Base-by-base conservation (phyloP, 2,329 filamentous ascomycete genomes). In the Colletotrichum lupini region DNA sequence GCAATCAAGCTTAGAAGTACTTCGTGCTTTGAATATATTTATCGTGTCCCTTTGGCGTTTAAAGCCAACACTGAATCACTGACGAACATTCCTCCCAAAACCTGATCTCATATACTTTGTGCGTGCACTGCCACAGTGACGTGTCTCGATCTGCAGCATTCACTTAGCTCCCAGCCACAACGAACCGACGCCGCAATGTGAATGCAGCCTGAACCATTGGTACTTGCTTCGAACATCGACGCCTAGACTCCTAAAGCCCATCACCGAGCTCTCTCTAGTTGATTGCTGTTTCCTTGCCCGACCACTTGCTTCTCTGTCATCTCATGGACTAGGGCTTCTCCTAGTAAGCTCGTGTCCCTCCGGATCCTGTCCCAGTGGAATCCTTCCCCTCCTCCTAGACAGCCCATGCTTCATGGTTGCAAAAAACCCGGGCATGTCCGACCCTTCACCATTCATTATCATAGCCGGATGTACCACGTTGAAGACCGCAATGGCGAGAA, bases 401-500 rank as follows among this genome's bases (percentile, higher is more conserved):
- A 73, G 28, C 2, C 6, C 37, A 12, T 28, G 2, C 63, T 46
- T 74, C 4, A 65, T 46, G 19, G 26, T 65, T 22, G 26, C 46
- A 16, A 65, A 32, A 1, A 73, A 2, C 1, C 68, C 72, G 26
- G 72, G 68, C 68, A 74, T 68, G 37, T 74, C 72, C 24, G 72
- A 72, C 7, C 24, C 72, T 1, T 64, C 53, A 32, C 57, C 42
- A 16, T 30, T 59, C 68, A 72, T 67, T 11, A 65, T 12, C 22
- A 46, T 57, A 1, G 37, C 84, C 0, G 86, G 85, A 71, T 87
- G 82, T 26, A 81, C 79, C 0, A 82, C 67, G 72, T 87, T 87
- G 76, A 85, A 82, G 52, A 87, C 75, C 8, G 79, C 78, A 0
- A 84, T 82, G 74, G 87, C 87, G 8, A 81, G 12, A 0, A 86